Percentiles rank a stretch among this genome's conserved stretches.
phyloP scores from a whole-genome alignment of 2,329 filamentous ascomycete species.

The Rhinocladiella mackenziei region DNA sequence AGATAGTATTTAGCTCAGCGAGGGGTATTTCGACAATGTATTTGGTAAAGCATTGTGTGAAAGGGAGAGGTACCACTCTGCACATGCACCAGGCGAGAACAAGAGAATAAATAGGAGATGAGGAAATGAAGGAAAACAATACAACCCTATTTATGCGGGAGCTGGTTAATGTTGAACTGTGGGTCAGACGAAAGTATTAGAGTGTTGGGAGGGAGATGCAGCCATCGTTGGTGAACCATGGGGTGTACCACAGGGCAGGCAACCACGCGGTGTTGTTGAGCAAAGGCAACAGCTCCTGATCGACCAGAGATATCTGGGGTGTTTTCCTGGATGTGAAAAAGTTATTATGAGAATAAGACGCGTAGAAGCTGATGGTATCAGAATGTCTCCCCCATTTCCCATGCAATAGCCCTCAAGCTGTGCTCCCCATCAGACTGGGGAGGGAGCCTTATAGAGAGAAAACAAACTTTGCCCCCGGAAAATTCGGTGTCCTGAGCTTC shows the following conservation, averaged over 20 bases:
- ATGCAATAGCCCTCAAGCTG: background rate
- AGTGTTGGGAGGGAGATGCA: slow-evolving; percentile 1
- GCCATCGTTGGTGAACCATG: slow-evolving; percentile 7
- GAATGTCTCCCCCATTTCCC: background rate
- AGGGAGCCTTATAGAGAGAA: background rate
- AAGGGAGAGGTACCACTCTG: slow-evolving; percentile 1
- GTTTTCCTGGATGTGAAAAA: background rate
- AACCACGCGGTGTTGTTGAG: slow-evolving; percentile 4
- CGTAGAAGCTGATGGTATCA: background rate
- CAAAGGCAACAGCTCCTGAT: slow-evolving; percentile 7
- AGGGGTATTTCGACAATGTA: slow-evolving; percentile 14
- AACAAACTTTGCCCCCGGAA: no score
- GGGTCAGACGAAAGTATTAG: slow-evolving; percentile 2
- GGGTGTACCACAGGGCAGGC: slow-evolving; percentile 6
- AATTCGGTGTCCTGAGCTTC: no score
- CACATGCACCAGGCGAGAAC: slow-evolving; percentile 4
- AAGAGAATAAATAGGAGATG: slow-evolving; percentile 4
- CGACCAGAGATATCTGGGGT: slow-evolving; percentile 10
- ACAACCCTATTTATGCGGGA: slow-evolving; percentile 11
- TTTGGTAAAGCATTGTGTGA: slow-evolving; percentile 8
- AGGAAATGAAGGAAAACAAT: slow-evolving; percentile 6
- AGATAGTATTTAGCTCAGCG: slow-evolving; percentile 7
- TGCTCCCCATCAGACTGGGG: background rate
- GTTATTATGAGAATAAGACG: background rate
- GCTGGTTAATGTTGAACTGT: background rate